Evolutionary conservation across 108 stramenopile species (phyloP), one percentile per base, ranked within the genome.

Genomic region (Parmales sp.): DNA sequence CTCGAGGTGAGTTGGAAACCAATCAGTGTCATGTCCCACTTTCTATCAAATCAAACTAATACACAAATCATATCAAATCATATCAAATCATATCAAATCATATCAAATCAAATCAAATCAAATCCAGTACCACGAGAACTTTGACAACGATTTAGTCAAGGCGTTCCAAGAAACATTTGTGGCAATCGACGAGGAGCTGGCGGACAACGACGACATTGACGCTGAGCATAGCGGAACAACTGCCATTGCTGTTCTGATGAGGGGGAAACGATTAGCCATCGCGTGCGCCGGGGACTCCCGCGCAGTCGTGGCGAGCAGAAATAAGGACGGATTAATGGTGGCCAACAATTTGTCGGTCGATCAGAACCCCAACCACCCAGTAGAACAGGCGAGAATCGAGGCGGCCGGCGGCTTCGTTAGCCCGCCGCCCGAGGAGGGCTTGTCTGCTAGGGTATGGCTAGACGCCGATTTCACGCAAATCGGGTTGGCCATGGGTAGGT

Each of bases 241-340:
- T 9, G 93, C 93, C 19, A 91, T 91, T 73, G 91, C 84, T 1
- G 88, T 87, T 19, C 72, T 92, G 39, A 68, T 90, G 50, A 76
- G 81, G 37, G 83, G 84, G 29, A 80, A 87, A n/a, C 67, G 69
- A 43, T 74, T 95, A 60, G 88, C 80, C 49, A 70, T 89, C 50
- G 83, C 92, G 7, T 94, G 95, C 70, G 88, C 77, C 2, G 96
- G 96, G 6, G 96, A 97, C 76, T 92, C 90, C 7, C 83, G 96
- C 18, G 91, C 93, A 23, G 89, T 95, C 16, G 29, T 95, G 25
- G 90, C 88, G n/a, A 48, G 74, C 31, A 75, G 74, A 29, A 31
- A 63, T 8, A 31, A 39, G 51, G 72, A 34, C 37, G 69, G 34
- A 43, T 67, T 51, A 28, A 77, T 72, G 19, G 44, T 69, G 2